Base-by-base conservation (phyloP, 2,329 filamentous ascomycete species). In the Xylariaceae sp. region DNA sequence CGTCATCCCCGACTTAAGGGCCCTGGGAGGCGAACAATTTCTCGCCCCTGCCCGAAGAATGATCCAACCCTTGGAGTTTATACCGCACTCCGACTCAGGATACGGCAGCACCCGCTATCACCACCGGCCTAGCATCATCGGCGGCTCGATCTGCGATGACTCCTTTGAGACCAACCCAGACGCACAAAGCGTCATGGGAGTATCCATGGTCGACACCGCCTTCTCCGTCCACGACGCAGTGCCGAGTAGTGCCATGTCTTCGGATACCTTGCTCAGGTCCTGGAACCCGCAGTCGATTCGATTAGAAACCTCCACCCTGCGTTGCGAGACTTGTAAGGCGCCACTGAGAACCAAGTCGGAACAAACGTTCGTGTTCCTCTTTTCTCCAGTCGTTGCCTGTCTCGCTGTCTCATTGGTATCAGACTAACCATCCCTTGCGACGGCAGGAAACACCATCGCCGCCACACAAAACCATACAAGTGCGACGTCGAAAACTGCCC, bases 371-470 rank as follows among this genome's bases (percentile, higher is more conserved):
- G 68, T 54, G 3, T 35, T 40, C 11, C 16, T 13, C 11, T 13
- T 17, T 18, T 9, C 11, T 15, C 23, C n/a, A 19, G 26, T 12
- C 31, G 3, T 32, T 31, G 12, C 28, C n/a, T 12, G 5, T 17
- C 3, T 7, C 28, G 36, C 13, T 16, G n/a, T 26, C 13, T 29
- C 28, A 46, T 59, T 46, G 37, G 39, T 45, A 7, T 11, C 21
- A 6, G 11, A 34, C 9, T 5, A 42, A 21, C 15, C 30, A 23
- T 19, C n/a, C n/a, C n/a, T n/a, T n/a, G n/a, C n/a, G n/a, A n/a
- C n/a, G n/a, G 21, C 44, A 94, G 88, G 43, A 94, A 94, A 60
- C 87, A 94, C 52, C 62, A 69, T 31, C 70, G 81, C 14, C 79
- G 81, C 34, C 87, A 94, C 59, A 68, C 64, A 1, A 88, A 83